Evolutionary conservation across 306 rosid genomes (phyloP).

Genomic region (Cucurbita maxima): DNA sequence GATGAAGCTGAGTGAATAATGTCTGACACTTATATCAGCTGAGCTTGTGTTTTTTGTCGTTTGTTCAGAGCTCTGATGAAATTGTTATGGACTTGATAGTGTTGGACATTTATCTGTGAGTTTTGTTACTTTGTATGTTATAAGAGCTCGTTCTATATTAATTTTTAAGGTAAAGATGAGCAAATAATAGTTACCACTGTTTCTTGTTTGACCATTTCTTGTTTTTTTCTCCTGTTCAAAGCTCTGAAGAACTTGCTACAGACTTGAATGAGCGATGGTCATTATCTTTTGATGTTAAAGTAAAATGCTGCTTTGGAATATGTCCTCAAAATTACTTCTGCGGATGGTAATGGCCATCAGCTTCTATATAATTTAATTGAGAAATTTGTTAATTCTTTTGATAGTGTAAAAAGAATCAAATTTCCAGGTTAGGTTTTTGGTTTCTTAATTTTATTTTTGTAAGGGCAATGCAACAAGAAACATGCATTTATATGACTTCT

Average conservation of each 20-base stretch:
- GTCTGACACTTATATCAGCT: background rate
- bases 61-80: background rate
- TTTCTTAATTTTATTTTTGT: background rate
- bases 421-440: background rate
- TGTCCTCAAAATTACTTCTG: background rate
- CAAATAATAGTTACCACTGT: background rate
- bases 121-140: background rate
- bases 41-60: background rate
- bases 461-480: background rate
- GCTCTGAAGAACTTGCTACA: background rate
- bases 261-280: background rate
- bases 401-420: background rate
- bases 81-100: background rate
- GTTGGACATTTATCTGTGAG: background rate
- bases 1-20: background rate
- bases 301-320: background rate
- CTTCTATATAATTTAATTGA: background rate
- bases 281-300: background rate
- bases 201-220: background rate
- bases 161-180: background rate
- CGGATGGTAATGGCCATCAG: background rate
- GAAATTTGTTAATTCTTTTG: too few species aligned
- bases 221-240: background rate
- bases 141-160: background rate
- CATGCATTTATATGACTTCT: background rate